These are phyloP conservation scores for Austroboletus eburneus DNA, from an alignment of 768 basidiomycete species.

Conservation along the genomic window DNA sequence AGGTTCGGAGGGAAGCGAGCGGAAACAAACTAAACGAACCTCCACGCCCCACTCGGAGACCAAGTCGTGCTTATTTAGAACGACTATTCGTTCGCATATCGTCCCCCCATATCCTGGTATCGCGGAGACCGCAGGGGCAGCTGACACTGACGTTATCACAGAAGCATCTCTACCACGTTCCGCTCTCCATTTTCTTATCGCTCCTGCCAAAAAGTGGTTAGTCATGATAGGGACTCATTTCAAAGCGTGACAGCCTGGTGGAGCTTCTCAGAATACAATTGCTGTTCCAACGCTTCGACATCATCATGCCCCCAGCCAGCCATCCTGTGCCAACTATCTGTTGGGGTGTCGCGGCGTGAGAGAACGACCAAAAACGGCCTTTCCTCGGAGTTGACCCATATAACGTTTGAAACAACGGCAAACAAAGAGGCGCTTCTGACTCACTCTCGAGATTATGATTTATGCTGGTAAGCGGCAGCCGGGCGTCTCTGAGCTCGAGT, in stretches of 20 bases:
- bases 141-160: constrained; percentile 35
- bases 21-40: constrained; percentile 40
- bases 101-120: constrained; percentile 23
- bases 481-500: constrained; percentile 90
- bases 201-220: constrained; percentile 40
- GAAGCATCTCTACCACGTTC: constrained; percentile 59
- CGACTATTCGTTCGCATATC: constrained; percentile 80
- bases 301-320: constrained; percentile 8
- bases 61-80: constrained; percentile 91
- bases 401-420: background rate
- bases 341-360: constrained; percentile 18
- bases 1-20: constrained; percentile 3
- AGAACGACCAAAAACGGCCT: constrained; percentile 16
- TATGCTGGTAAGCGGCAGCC: constrained; percentile 90
- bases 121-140: constrained; percentile 5
- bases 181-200: constrained; percentile 62
- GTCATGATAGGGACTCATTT: constrained; percentile 10
- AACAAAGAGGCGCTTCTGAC: constrained; percentile 11
- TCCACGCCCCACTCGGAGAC: constrained; percentile 85
- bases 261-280: constrained; percentile 8
- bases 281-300: constrained; percentile 10
- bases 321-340: constrained; percentile 9
- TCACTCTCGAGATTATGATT: constrained; percentile 85
- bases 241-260: constrained; percentile 8
- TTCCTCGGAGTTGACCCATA: constrained; percentile 7